Base-by-base conservation (phyloP, 2,329 filamentous ascomycete genomes). In the Aspergillus novofumigatus region DNA sequence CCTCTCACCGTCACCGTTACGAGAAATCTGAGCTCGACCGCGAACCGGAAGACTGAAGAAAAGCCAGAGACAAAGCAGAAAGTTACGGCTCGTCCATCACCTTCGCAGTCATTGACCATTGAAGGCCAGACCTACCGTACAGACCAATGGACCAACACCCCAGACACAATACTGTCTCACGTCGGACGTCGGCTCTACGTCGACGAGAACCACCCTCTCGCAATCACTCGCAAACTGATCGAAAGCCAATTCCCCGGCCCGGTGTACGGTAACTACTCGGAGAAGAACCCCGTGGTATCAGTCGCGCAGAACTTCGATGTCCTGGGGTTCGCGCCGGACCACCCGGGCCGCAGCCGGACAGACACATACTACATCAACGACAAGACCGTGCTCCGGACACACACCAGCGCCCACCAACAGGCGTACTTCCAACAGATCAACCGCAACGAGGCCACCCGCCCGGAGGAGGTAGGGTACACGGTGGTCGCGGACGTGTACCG, bases 291-390 rank as follows among this genome's bases (percentile, higher is more conserved):
- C 0, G 86, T 97, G 44, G 94, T 97, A 25, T 87, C 88, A 35
- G 89, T 91, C 2, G 76, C 81, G 10, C 89, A 97, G 70, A 99
- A 99, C 74, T 99, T 99, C 71, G 94, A 99, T 76, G 94, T 92
- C n/a, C 80, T 99, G 7, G 92, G 92, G 48, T 97, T 99, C 70
- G 89, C 92, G 0, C 69, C 81, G 6, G 89, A 97, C 72, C 94
- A 99, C 68, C 90, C 92, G 3, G 94, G 94, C 58, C 88, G 94
- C 52, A 90, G 85, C 63, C 86, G 85, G 64, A 93, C 90, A 14
- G 94, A 99, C 76, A 97, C 94, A 0, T 99, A 97, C 80, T 99
- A 99, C 75, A 77, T 99, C 69, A 96, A 96, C 76, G 80, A 87
- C 63, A 77, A 85, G 52, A 96, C 90, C 0, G 86, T 99, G 1